Conservation (phyloP, 495 filamentous ascomycete genomes). For the Amorphotheca resinae region DNA sequence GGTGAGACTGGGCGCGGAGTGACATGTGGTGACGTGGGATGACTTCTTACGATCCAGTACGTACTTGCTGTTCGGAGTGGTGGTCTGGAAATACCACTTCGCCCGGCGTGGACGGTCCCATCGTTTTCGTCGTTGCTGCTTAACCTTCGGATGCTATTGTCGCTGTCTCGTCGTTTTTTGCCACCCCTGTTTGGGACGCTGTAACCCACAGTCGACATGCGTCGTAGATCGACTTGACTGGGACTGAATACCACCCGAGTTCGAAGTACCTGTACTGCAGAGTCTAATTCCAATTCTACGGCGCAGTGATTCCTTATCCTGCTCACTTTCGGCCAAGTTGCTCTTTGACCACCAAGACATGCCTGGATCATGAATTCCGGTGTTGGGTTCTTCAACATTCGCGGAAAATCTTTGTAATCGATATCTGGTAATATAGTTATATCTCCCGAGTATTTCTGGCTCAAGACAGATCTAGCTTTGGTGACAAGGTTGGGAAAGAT, state of each 20-base stretch:
- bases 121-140: constrained; percentile 2
- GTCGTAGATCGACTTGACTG: constrained; percentile 49
- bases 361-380: constrained; percentile 75
- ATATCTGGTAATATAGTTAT: constrained; percentile 87
- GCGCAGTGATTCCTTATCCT: constrained; percentile 72
- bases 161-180: constrained; percentile 12
- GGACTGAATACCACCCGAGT: constrained; percentile 70
- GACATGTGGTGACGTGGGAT: not conserved
- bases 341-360: constrained; percentile 64
- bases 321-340: constrained; percentile 81
- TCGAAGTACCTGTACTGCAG: constrained; percentile 64
- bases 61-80: constrained; percentile 11
- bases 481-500: constrained; percentile 70
- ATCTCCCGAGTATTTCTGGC: constrained; percentile 88
- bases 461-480: constrained; percentile 68
- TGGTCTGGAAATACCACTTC: constrained; percentile 9
- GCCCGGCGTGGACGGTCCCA: not conserved
- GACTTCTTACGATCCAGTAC: constrained; percentile 4
- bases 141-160: not conserved
- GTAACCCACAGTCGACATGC: constrained; percentile 25
- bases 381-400: constrained; percentile 77
- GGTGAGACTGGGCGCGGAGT: constrained; percentile 2
- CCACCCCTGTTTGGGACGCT: not conserved
- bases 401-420: constrained; percentile 56
- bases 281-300: constrained; percentile 77